These are phyloP conservation scores for Nepenthes mirabilis DNA, from an alignment of 148 eudicot genomes.

Conservation along the genomic window DNA sequence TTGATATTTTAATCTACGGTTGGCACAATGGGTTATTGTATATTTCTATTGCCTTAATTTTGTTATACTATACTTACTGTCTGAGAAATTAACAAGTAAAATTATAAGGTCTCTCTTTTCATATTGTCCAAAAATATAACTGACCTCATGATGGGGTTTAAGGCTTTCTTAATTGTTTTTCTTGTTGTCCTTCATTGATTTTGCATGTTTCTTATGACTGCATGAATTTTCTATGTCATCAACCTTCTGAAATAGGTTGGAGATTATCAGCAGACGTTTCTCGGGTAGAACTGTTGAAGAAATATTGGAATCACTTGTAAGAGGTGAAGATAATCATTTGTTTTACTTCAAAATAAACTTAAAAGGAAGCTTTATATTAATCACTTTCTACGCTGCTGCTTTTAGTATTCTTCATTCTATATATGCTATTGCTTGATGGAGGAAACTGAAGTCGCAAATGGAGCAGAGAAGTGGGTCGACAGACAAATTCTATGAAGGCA, in stretches of 20 bases:
- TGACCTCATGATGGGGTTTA: too few relatives aligned
- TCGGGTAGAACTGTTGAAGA: conserved; percentile 23
- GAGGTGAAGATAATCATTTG: neutral
- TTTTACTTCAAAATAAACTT: neutral
- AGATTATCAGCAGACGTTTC: conserved; percentile 15
- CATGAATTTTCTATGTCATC: neutral
- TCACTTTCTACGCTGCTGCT: neutral
- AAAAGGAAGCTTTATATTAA: neutral
- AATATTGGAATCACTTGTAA: conserved; percentile 16
- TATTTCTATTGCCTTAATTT: too few relatives aligned
- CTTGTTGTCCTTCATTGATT: too few relatives aligned
- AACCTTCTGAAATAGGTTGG: conserved; percentile 6
- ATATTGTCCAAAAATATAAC: too few relatives aligned
- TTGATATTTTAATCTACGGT: too few relatives aligned
- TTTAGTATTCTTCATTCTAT: neutral
- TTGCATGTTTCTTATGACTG: neutral
- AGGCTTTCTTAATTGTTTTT: too few relatives aligned
- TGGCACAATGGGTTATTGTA: too few relatives aligned
- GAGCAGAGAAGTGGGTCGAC: conserved; percentile 14
- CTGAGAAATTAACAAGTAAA: too few relatives aligned
- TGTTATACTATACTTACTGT: too few relatives aligned
- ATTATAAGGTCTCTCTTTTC: too few relatives aligned
- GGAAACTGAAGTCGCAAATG: conserved; percentile 8
- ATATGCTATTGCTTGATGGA: conserved; percentile 4
- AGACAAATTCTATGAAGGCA: conserved; percentile 17